Percentiles rank a stretch among this genome's conserved stretches.
Evolutionary conservation across 1,139 yeast species (phyloP).

Genomic region (Geotrichum bryndzae): DNA sequence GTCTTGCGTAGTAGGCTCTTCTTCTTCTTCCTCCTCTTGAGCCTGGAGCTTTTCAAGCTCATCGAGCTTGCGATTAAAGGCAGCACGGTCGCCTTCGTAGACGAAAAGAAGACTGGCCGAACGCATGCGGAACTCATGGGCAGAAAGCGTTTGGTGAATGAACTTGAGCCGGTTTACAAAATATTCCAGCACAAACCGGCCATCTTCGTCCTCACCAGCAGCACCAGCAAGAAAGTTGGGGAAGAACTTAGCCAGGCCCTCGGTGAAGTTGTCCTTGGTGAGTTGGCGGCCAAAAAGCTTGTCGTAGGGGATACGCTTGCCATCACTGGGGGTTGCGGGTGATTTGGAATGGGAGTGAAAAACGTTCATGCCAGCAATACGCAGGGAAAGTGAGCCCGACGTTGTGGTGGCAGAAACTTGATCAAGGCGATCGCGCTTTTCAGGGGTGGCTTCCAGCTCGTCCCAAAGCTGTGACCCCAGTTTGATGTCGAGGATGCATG

Average conservation of each 20-base stretch:
- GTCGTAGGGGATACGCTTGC: constrained; percentile 45
- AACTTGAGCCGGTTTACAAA: constrained; percentile 56
- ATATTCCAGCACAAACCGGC: constrained; percentile 31
- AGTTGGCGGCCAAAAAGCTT: constrained; percentile 68
- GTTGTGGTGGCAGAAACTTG: constrained; percentile 68
- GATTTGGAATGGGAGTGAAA: constrained; percentile 25
- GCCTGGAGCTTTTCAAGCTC: constrained; percentile 25
- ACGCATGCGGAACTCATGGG: constrained; percentile 57
- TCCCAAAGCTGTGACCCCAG: constrained; percentile 71
- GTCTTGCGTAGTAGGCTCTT: constrained; percentile 24
- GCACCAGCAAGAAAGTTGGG: constrained; percentile 19
- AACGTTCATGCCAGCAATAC: constrained; percentile 87
- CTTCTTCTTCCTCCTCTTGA: constrained; percentile 35
- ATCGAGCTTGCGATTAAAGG: constrained; percentile 29
- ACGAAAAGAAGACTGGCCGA: constrained; percentile 72
- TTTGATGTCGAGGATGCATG: constrained; percentile 77
- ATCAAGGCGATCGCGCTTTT: constrained; percentile 55
- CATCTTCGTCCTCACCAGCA: constrained; percentile 22
- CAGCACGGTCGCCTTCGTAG: constrained; percentile 57
- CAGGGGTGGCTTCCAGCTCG: constrained; percentile 44
- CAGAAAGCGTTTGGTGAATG: constrained; percentile 56
- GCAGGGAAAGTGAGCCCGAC: constrained; percentile 63
- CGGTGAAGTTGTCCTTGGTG: constrained; percentile 39
- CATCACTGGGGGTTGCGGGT: constrained; percentile 13
- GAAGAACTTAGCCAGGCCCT: constrained; percentile 53